Evolutionary conservation across 805 yeast genomes (phyloP).

Genomic region (Starmerella sp.): DNA sequence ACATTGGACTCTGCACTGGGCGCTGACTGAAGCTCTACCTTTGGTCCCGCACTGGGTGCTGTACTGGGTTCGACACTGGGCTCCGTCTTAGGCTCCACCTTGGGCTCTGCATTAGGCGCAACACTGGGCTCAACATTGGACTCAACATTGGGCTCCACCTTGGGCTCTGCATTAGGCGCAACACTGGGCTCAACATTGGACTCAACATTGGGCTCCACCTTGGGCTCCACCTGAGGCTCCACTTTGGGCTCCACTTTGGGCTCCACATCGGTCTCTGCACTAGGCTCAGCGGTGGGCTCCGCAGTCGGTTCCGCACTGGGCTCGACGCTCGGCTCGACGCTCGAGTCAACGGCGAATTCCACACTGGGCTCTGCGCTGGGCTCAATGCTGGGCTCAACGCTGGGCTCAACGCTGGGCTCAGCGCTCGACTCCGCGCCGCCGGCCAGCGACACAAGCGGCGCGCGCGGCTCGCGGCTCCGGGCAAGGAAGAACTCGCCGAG

Average conservation of each 20-base stretch:
- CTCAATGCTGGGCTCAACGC: not conserved
- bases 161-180: not conserved
- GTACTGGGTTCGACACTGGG: not conserved
- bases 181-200: not conserved
- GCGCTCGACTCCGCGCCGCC: not conserved
- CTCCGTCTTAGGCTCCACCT: not conserved
- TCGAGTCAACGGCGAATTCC: not conserved
- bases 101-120: not conserved
- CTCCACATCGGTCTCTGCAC: not conserved
- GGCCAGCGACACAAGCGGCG: not conserved
- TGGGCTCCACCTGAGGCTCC: not conserved
- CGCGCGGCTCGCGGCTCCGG: not conserved
- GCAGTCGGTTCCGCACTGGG: not conserved
- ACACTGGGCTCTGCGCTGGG: not conserved
- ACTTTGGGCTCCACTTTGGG: not conserved
- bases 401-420: no score
- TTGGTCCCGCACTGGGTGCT: no score
- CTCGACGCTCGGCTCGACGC: not conserved
- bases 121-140: not conserved
- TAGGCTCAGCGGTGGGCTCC: not conserved
- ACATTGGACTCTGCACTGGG: no score
- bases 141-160: not conserved
- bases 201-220: not conserved
- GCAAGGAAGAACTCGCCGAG: constrained; percentile 21
- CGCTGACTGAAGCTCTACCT: no score